Conservation (phyloP, 2,329 filamentous ascomycete genomes). For the Sporothrix brasiliensis region DNA sequence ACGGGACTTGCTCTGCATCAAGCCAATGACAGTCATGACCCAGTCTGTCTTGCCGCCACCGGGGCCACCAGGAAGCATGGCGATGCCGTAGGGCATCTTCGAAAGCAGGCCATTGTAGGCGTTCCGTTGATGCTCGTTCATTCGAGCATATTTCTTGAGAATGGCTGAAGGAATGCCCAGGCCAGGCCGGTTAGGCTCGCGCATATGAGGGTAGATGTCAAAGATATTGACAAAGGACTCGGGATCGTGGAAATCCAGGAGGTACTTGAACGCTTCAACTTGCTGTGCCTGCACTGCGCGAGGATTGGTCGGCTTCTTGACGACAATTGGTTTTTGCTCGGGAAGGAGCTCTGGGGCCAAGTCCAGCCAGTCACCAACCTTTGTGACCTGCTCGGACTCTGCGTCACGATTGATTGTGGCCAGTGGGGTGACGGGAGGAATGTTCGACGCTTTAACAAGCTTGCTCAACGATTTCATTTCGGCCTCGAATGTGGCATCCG, state of each 20-base stretch:
- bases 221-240: conserved; percentile 36
- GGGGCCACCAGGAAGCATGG: conserved; percentile 52
- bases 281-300: conserved; percentile 34
- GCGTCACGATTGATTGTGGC: background rate
- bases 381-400: background rate
- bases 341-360: background rate
- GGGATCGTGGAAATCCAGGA: conserved; percentile 37
- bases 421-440: background rate
- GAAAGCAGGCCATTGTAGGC: conserved; percentile 46
- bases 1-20: conserved; percentile 39
- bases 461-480: conserved; percentile 35
- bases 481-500: conserved; percentile 35
- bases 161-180: conserved; percentile 33
- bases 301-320: conserved; percentile 14
- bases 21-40: conserved; percentile 48
- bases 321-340: background rate
- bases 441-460: conserved; percentile 26
- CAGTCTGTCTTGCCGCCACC: conserved; percentile 54
- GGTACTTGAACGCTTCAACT: conserved; percentile 36
- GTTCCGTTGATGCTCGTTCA: conserved; percentile 46
- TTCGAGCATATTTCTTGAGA: conserved; percentile 39
- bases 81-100: conserved; percentile 48
- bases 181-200: conserved; percentile 29
- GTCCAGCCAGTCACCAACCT: conserved; percentile 20
- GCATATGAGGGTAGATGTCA: conserved; percentile 37